phyloP scores from a whole-genome alignment of 768 basidiomycete genomes.

The Filobasidium wieringae region DNA sequence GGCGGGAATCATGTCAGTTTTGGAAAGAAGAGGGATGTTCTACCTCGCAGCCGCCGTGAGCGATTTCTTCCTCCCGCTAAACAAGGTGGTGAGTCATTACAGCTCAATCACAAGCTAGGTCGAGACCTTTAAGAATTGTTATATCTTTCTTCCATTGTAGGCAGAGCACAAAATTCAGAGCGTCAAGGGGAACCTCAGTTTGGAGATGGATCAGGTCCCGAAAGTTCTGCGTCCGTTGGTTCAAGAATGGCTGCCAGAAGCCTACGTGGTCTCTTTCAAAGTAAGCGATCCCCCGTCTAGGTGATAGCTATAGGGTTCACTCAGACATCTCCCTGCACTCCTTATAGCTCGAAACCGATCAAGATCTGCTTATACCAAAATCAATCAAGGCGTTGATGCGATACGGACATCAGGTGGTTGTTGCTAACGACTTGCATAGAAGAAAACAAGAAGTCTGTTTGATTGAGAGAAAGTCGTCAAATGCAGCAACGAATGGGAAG shows the following conservation, averaged over 20 bases:
- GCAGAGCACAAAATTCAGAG: constrained; percentile 98
- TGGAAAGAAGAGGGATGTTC: constrained; percentile 70
- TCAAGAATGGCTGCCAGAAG: constrained; percentile 80
- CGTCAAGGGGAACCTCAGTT: constrained; percentile 77
- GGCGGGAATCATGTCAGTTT: constrained; percentile 57
- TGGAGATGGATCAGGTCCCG: constrained; percentile 99
- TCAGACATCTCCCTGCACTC: neutral
- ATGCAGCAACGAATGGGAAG: constrained; percentile 7
- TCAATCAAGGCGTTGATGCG: constrained; percentile 73
- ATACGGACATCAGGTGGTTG: constrained; percentile 94
- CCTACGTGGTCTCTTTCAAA: constrained; percentile 95
- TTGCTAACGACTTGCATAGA: constrained; percentile 86
- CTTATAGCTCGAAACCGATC: constrained; percentile 84
- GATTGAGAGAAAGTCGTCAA: constrained; percentile 47
- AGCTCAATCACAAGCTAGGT: neutral
- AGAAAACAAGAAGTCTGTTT: constrained; percentile 89
- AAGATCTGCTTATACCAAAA: constrained; percentile 71
- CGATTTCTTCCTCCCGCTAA: constrained; percentile 89
- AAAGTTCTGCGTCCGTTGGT: constrained; percentile 90
- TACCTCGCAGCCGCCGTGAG: constrained; percentile 96
- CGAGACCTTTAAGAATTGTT: neutral
- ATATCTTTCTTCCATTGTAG: constrained; percentile 40
- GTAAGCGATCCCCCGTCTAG: constrained; percentile 40
- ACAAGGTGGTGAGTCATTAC: constrained; percentile 70
- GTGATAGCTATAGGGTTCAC: neutral